phyloP scores from a whole-genome alignment of 1,284 basidiomycete genomes.

The Cutaneotrichosporon sp. region DNA sequence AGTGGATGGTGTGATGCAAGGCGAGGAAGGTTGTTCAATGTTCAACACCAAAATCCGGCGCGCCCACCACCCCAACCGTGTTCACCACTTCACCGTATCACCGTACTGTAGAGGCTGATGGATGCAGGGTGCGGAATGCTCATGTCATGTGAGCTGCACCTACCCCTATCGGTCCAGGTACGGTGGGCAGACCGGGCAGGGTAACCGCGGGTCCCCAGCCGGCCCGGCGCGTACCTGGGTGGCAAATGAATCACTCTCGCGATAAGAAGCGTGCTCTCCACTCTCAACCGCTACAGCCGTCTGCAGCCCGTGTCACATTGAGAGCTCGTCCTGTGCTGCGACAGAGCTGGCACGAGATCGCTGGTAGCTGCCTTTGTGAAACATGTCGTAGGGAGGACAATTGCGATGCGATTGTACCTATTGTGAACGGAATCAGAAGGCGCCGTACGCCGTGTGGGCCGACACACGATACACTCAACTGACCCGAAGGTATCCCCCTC shows the following conservation, averaged over 20 bases:
- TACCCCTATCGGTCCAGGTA: not conserved
- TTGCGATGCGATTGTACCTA: not conserved
- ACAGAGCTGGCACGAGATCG: not conserved
- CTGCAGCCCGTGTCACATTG: not conserved
- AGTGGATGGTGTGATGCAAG: not conserved
- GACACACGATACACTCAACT: not conserved
- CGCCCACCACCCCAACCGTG: too few relatives aligned
- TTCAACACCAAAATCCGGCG: not conserved
- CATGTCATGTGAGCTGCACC: not conserved
- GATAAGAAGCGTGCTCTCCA: not conserved
- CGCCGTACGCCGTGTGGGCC: not conserved
- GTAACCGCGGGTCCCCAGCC: not conserved
- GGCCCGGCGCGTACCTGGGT: not conserved
- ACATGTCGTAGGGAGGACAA: not conserved
- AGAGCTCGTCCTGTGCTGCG: not conserved
- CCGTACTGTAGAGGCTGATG: too few relatives aligned
- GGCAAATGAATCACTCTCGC: conserved; percentile 4
- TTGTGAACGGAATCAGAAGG: not conserved
- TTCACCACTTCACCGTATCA: too few relatives aligned
- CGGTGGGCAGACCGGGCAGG: not conserved
- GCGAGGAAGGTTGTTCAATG: not conserved
- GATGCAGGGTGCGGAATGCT: not conserved
- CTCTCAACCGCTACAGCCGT: not conserved
- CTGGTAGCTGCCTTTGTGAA: not conserved
- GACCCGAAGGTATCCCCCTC: not conserved